A percentile compares a stretch with the other conserved stretches of the same genome.
Evolutionary conservation across 768 basidiomycete species (phyloP).

Genomic region (Suillus hirtellus): DNA sequence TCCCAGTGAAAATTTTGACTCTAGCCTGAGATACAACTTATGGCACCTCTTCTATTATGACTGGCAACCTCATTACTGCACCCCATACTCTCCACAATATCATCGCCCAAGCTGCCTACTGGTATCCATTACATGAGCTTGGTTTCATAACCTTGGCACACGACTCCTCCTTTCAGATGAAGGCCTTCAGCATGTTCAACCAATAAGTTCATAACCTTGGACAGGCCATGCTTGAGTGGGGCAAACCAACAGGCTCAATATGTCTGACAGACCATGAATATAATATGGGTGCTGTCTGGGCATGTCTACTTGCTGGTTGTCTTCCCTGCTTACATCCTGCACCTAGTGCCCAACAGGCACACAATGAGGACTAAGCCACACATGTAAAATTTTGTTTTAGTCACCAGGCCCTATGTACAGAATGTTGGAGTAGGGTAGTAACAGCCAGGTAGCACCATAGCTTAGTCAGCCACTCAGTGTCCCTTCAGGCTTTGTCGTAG

Average conservation of each 20-base stretch:
- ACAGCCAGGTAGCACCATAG: no score
- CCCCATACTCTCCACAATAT: constrained; percentile 23
- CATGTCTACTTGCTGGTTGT: constrained; percentile 30
- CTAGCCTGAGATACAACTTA: no score
- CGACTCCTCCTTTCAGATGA: constrained; percentile 29
- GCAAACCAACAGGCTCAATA: constrained; percentile 26
- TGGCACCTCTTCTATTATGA: no score
- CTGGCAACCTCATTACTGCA: no score
- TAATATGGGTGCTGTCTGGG: constrained; percentile 35
- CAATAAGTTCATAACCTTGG: constrained; percentile 20
- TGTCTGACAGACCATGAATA: constrained; percentile 36
- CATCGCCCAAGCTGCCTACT: constrained; percentile 22
- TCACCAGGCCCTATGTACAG: no score
- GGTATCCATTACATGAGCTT: constrained; percentile 28
- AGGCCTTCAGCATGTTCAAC: constrained; percentile 23
- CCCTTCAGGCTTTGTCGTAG: no score
- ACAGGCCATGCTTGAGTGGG: constrained; percentile 23
- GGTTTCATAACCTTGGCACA: constrained; percentile 28
- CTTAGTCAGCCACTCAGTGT: no score
- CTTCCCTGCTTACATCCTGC: constrained; percentile 34
- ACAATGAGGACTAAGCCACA: no score
- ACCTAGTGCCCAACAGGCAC: no score
- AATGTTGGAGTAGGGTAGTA: no score
- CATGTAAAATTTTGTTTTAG: constrained; percentile 35
- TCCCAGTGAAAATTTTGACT: no score